Percentiles rank a stretch among this genome's conserved stretches.
Evolutionary conservation across 441 rosid species (phyloP).

Genomic region (Populus hybrid): DNA sequence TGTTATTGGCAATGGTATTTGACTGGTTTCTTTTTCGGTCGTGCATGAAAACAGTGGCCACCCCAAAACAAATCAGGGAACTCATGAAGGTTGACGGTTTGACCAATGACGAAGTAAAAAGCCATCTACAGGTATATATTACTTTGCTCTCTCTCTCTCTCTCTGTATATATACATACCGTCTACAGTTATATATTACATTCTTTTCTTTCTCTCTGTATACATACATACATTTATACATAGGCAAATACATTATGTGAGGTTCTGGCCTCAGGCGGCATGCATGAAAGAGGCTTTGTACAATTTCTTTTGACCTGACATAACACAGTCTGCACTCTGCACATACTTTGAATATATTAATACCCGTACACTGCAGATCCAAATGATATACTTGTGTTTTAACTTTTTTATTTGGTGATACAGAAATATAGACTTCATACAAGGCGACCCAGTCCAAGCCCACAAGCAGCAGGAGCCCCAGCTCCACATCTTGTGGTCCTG

Average conservation of each 20-base stretch:
- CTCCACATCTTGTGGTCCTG: constrained; percentile 74
- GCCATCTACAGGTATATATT: constrained; percentile 84
- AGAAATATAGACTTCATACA: constrained; percentile 97
- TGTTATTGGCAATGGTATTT: neutral
- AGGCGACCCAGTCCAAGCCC: constrained; percentile 94
- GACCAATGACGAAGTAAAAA: constrained; percentile 95
- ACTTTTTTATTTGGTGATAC: constrained; percentile 15
- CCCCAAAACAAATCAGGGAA: constrained; percentile 94
- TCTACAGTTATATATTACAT: constrained; percentile 45
- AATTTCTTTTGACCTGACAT: constrained; percentile 32
- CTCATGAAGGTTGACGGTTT: constrained; percentile 96
- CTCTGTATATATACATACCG: constrained; percentile 10
- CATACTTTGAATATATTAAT: constrained; percentile 15
- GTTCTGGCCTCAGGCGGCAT: constrained; percentile 3
- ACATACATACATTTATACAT: no score
- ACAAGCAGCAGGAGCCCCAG: constrained; percentile 53
- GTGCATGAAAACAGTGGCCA: constrained; percentile 54
- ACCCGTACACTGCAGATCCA: neutral
- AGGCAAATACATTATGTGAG: neutral
- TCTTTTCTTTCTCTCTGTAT: neutral
- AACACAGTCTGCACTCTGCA: constrained; percentile 13
- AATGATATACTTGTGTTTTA: neutral
- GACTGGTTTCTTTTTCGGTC: constrained; percentile 11
- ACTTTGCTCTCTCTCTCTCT: neutral
- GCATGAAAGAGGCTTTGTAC: constrained; percentile 29